Percentiles rank a stretch among this genome's conserved stretches.
Conservation (phyloP, 1,139 yeast genomes). For the Sugiyamaella sp. region DNA sequence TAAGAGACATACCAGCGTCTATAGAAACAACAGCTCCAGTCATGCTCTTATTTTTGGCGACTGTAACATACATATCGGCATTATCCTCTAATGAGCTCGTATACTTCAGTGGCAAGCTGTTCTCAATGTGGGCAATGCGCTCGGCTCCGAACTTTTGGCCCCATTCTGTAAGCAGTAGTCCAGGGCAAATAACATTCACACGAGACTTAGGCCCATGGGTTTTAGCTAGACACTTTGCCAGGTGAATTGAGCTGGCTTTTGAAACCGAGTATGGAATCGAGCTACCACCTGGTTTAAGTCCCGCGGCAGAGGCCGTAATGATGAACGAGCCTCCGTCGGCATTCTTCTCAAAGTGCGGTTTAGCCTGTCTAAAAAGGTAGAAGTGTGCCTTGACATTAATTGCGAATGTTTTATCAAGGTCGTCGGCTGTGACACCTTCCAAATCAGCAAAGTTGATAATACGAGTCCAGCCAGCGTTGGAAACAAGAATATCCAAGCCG, state of each 20-base stretch:
- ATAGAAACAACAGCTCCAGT: conserved; percentile 45
- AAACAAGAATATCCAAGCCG: conserved; percentile 37
- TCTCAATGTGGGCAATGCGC: conserved; percentile 34
- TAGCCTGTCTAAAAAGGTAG: conserved; percentile 44
- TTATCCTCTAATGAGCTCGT: conserved; percentile 43
- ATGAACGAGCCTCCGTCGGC: conserved; percentile 46
- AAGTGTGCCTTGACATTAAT: conserved; percentile 44
- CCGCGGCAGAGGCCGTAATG: conserved; percentile 47
- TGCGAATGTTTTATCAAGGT: conserved; percentile 35
- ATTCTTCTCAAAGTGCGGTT: conserved; percentile 40
- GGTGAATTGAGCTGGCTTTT: conserved; percentile 46
- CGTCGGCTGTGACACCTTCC: conserved; percentile 33
- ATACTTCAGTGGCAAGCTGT: conserved; percentile 39
- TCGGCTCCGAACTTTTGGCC: conserved; percentile 44
- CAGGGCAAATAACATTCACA: conserved; percentile 48
- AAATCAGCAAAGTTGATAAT: conserved; percentile 28
- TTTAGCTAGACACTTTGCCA: conserved; percentile 45
- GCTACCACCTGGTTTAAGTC: conserved; percentile 44
- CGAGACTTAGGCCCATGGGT: conserved; percentile 46
- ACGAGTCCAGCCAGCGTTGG: conserved; percentile 41
- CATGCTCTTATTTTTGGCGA: conserved; percentile 41
- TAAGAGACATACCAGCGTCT: conserved; percentile 40
- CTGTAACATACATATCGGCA: conserved; percentile 42
- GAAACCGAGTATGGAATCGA: conserved; percentile 47
- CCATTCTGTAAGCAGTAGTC: conserved; percentile 49